Evolutionary conservation across 495 filamentous ascomycete species (phyloP), one percentile per base, ranked within the genome.

Genomic region (Thozetella sp.): DNA sequence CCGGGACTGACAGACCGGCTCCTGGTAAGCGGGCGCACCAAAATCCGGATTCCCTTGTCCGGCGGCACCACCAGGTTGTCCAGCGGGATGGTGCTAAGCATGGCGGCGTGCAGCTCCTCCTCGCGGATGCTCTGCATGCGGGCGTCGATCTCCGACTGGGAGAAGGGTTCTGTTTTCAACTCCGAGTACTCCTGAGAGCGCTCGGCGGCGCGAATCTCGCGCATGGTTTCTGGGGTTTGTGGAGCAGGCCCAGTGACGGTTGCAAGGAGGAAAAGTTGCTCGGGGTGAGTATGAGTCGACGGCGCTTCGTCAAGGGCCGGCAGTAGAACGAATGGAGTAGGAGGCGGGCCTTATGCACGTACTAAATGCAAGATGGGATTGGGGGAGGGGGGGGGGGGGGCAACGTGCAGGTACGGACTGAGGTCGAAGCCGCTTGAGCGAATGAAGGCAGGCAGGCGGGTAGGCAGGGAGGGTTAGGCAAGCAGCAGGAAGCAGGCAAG

Each of bases 111-210:
- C 25, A 66, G 57, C 37, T 72, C 63, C 53, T 69, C 72, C 55
- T 72, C 63, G 46, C 65, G 61, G 56, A 76, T 61, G 55, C 62
- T 63, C 37, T 67, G 68, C 53, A 77, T 64, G 54, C 77, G 73
- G 25, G 72, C 68, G 25, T 76, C 70, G 57, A 81, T 73, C 55
- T 82, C 78, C 30, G 78, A 75, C 51, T 79, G 67, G 34, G 79
- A 80, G 59, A 82, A 80, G 22, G 76, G 75, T 63, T 82, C 77
- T 46, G 79, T 82, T 66, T 73, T 80, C 67, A 79, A 74, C 70
- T 82, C 78, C 19, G 79, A 80, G 51, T 56, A 60, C 48, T 65
- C 65, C 23, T 63, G 34, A 22, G 70, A 67, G 58, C 61, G 62
- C 51, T 68, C 71, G 57, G 57, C 55, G 25, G 65, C 59, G 55